A percentile compares a stretch with the other conserved stretches of the same genome.
These are phyloP conservation scores for Gloeopeniophorella convolvens DNA, from an alignment of 768 basidiomycete genomes.

Conservation along the genomic window DNA sequence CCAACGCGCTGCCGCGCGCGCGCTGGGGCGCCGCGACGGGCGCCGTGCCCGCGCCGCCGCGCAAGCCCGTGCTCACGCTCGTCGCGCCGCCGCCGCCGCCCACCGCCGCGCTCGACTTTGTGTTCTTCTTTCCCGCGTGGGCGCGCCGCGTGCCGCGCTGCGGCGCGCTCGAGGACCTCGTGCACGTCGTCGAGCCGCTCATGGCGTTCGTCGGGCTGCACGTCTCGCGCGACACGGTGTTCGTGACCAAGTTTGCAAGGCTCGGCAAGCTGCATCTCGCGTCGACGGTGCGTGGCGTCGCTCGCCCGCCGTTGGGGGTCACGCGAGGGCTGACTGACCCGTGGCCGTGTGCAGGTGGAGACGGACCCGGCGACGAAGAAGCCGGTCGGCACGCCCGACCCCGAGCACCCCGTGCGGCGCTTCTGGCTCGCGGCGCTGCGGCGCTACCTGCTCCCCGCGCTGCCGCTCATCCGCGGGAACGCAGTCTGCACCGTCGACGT, in stretches of 20 bases:
- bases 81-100: conserved; percentile 77
- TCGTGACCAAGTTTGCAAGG: conserved; percentile 74
- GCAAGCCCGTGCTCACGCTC: conserved; percentile 64
- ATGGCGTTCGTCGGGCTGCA: conserved; percentile 77
- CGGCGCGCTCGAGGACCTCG: conserved; percentile 57
- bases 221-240: conserved; percentile 68
- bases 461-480: conserved; percentile 79
- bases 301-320: too few relatives aligned
- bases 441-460: conserved; percentile 74
- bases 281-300: conserved; percentile 39
- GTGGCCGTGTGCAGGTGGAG: conserved; percentile 30
- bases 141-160: conserved; percentile 61
- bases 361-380: conserved; percentile 59
- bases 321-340: too few relatives aligned
- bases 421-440: conserved; percentile 85
- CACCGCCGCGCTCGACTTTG: conserved; percentile 67
- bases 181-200: conserved; percentile 70
- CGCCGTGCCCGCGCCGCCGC: conserved; percentile 41
- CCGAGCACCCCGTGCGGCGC: conserved; percentile 52
- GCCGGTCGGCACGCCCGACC: conserved; percentile 45
- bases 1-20: conserved; percentile 56
- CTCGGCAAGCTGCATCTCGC: conserved; percentile 63
- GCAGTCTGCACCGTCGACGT: conserved; percentile 87
- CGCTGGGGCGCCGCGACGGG: conserved; percentile 61
- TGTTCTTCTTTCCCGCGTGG: conserved; percentile 93